Base-by-base conservation (phyloP, 163 green algal species). In the Volvox carteri region DNA sequence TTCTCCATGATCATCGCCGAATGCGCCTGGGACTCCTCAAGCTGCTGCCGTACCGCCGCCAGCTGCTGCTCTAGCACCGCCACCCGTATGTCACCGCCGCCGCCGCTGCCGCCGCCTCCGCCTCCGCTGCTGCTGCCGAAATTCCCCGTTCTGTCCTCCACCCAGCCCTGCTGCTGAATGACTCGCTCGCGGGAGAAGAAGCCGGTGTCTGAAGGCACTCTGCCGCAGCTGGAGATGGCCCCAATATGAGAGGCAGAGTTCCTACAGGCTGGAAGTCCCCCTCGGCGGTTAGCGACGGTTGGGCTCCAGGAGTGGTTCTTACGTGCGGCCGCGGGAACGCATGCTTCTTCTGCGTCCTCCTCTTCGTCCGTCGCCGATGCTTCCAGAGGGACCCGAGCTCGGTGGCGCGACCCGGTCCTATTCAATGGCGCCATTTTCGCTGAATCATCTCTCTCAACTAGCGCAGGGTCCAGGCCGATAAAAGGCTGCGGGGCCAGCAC, bases 41-140 rank as follows among this genome's bases (percentile, higher is more conserved):
- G 75, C 75, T 70, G 14, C 48, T 56, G 37, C n/a, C 28, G 48
- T 33, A 30, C 21, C 48, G 42, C 30, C 18, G 48, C 46, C 75
- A 84, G 48, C 46, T 84, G 75, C n/a, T 56, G 75, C n/a, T 84
- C 75, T 18, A 84, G 50, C 1, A 70, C n/a, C 41, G 25, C 18
- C 6, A 2, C 2, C 41, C 28, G 65, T 8, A 7, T 46, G 65
- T 42, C n/a, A 8, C n/a, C 65, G 65, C n/a, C 8, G 16, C 7
- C 65, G n/a, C n/a, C n/a, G n/a, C n/a, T n/a, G n/a, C n/a, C n/a
- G 56, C 56, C 9, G 56, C 56, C 14, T 19, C 56, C 56, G 56
- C 56, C 14, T n/a, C 56, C 56, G 56, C 56, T 23, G 56, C 56
- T 23, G 56, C 16, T 23, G 16, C 5, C 56, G 19, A n/a, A 28